Percentiles rank a stretch among this genome's conserved stretches.
These are phyloP conservation scores for Sphaerulina musiva DNA, from an alignment of 2,329 filamentous ascomycete species.

Conservation along the genomic window DNA sequence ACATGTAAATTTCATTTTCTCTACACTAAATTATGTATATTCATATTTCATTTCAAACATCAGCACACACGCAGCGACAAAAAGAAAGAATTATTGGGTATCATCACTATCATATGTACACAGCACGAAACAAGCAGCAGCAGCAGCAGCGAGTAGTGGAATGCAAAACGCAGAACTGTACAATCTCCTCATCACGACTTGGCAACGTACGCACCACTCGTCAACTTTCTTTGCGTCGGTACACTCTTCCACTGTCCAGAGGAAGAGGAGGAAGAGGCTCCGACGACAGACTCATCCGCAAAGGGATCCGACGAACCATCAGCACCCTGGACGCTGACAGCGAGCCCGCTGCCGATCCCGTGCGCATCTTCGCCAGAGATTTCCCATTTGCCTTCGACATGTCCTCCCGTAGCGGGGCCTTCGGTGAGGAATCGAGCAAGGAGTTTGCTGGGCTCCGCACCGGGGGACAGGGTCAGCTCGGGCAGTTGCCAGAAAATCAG, in stretches of 20 bases:
- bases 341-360: constrained; percentile 57
- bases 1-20: too few species aligned
- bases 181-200: constrained; percentile 15
- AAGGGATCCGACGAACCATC: constrained; percentile 57
- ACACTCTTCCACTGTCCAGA: constrained; percentile 58
- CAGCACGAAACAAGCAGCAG: too few species aligned
- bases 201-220: constrained; percentile 62
- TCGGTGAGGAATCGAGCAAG: constrained; percentile 77
- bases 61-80: too few species aligned
- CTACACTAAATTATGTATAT: too few species aligned
- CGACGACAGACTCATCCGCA: constrained; percentile 51
- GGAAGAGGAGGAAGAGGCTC: constrained; percentile 23
- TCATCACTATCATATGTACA: too few species aligned
- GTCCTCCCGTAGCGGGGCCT: constrained; percentile 62
- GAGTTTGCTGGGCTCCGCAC: constrained; percentile 60
- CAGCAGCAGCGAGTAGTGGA: too few species aligned
- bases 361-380: constrained; percentile 46
- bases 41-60: too few species aligned
- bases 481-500: constrained; percentile 75
- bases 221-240: constrained; percentile 58
- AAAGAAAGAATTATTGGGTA: too few species aligned
- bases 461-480: constrained; percentile 60
- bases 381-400: constrained; percentile 80
- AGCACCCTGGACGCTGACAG: constrained; percentile 44
- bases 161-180: too few species aligned